A percentile compares a stretch with the other conserved stretches of the same genome.
Evolutionary conservation across 2,329 filamentous ascomycete genomes (phyloP).

Genomic region (Aspergillus awamori): DNA sequence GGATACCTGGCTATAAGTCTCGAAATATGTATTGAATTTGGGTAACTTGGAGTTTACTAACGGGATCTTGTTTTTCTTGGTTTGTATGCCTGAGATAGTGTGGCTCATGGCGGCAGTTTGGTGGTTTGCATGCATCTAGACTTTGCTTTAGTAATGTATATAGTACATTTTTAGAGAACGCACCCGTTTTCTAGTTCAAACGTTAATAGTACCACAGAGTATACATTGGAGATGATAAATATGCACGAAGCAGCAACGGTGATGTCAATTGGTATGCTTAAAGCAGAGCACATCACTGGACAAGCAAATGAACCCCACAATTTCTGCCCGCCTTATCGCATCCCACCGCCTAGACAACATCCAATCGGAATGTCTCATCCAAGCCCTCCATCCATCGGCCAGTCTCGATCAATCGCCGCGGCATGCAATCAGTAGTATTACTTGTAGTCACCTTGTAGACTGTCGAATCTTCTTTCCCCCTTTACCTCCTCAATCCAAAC

Average conservation of each 20-base stretch:
- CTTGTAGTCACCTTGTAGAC: no score
- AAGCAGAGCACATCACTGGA: constrained; percentile 17
- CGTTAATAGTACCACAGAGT: no score
- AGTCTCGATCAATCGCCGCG: not conserved
- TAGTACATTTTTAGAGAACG: not conserved
- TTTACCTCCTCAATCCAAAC: not conserved
- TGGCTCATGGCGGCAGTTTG: not conserved
- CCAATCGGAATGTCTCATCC: not conserved
- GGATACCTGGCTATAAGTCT: not conserved
- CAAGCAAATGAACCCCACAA: constrained; percentile 15
- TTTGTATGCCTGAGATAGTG: not conserved
- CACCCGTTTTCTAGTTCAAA: not conserved
- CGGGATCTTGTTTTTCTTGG: not conserved
- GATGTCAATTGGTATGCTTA: not conserved
- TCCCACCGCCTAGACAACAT: constrained; percentile 3
- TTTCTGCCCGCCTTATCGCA: constrained; percentile 26
- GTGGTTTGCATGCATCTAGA: not conserved
- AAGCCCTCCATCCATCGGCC: not conserved
- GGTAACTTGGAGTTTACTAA: not conserved
- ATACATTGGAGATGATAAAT: no score
- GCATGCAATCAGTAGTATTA: not conserved
- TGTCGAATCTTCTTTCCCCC: not conserved
- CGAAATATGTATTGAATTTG: not conserved
- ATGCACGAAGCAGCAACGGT: not conserved
- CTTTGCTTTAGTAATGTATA: not conserved